Conservation (phyloP, 495 filamentous ascomycete genomes). For the Annulohypoxylon nitens region DNA sequence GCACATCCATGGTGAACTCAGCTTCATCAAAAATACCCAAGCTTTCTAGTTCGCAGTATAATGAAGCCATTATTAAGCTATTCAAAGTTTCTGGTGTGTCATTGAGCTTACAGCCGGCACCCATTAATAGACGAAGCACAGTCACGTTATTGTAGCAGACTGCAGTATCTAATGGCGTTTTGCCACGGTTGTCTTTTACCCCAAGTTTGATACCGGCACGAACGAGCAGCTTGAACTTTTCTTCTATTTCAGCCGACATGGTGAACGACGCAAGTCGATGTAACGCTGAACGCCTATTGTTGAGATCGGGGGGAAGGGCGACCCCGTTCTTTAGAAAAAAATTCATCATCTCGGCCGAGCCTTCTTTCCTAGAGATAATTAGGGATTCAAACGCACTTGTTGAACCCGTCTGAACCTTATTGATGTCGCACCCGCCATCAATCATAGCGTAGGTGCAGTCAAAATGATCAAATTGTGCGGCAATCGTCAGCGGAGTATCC, state of each 20-base stretch:
- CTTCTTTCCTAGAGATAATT: background rate
- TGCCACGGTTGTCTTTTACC: background rate
- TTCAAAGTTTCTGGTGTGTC: background rate
- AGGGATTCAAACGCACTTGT: background rate
- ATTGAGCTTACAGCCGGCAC: slow-evolving; percentile 30
- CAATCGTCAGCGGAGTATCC: slow-evolving; percentile 10
- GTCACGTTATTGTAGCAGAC: background rate
- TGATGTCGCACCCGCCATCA: slow-evolving; percentile 25
- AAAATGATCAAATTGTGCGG: too few relatives aligned
- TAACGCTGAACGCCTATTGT: background rate
- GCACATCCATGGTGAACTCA: slow-evolving; percentile 22
- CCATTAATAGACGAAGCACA: slow-evolving; percentile 21
- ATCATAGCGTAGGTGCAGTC: slow-evolving; percentile 3
- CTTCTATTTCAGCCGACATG: background rate
- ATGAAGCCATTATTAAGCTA: background rate
- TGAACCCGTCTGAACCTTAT: background rate
- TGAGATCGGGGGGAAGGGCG: background rate
- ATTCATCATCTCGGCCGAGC: background rate
- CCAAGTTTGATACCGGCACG: background rate
- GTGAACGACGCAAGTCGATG: too few relatives aligned
- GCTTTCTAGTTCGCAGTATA: background rate
- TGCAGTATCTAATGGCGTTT: background rate
- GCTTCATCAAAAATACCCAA: slow-evolving; percentile 15
- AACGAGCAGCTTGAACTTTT: slow-evolving; percentile 27
- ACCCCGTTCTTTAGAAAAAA: slow-evolving; percentile 16